phyloP scores from a whole-genome alignment of 2,329 filamentous ascomycete species.

The Pyrenophora seminiperda region DNA sequence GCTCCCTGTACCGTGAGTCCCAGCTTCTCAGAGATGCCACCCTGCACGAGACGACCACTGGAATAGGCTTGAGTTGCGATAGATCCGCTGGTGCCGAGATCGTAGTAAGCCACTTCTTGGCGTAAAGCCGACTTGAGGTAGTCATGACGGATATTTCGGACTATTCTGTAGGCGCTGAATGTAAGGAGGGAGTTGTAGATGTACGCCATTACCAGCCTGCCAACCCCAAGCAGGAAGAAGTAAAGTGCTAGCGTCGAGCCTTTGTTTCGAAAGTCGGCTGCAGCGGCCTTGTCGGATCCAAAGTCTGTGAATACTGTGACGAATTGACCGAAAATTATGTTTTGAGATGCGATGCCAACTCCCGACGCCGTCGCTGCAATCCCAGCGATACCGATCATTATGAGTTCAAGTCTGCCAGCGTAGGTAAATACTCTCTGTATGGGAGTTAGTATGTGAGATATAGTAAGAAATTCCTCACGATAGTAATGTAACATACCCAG shows the following conservation, averaged over 20 bases:
- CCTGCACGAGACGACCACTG: not conserved
- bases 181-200: constrained; percentile 19
- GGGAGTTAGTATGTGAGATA: not conserved
- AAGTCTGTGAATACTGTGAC: constrained; percentile 17
- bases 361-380: constrained; percentile 15
- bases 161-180: constrained; percentile 15
- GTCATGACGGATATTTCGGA: constrained; percentile 15
- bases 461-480: not conserved
- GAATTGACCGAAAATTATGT: constrained; percentile 20
- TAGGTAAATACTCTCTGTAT: constrained; percentile 16
- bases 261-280: constrained; percentile 1
- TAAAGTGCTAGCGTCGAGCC: constrained; percentile 13
- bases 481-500: constrained; percentile 5
- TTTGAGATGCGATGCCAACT: constrained; percentile 18
- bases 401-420: constrained; percentile 6
- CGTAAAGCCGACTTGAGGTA: constrained; percentile 17
- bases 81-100: constrained; percentile 21
- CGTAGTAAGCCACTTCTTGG: constrained; percentile 39
- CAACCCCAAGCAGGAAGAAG: constrained; percentile 17
- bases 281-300: constrained; percentile 6
- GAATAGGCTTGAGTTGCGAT: constrained; percentile 19
- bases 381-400: constrained; percentile 9
- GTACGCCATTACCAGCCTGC: constrained; percentile 15
- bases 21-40: constrained; percentile 36
- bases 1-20: constrained; percentile 50